phyloP scores from a whole-genome alignment of 2,329 filamentous ascomycete genomes.

The Fusarium nelsonii region DNA sequence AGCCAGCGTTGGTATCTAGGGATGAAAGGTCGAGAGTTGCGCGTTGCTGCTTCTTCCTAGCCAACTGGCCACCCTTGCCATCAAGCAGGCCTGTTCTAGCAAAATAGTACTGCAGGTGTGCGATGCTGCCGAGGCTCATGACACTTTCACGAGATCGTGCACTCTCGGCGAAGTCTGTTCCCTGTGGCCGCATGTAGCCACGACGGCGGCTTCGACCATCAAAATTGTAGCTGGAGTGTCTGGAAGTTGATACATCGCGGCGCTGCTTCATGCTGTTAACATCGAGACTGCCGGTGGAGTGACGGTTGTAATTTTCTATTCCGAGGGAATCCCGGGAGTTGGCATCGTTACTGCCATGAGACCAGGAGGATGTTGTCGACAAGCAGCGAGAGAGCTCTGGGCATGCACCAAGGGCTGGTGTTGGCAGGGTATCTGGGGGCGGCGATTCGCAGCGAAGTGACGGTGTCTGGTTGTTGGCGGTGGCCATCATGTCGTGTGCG shows the following conservation, averaged over 20 bases:
- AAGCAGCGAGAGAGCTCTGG: constrained; percentile 72
- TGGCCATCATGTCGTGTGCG: constrained; percentile 50
- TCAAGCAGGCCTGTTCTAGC: constrained; percentile 93
- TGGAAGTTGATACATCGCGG: constrained; percentile 51
- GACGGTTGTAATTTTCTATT: constrained; percentile 64
- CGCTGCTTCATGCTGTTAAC: constrained; percentile 67
- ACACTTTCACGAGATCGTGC: constrained; percentile 93
- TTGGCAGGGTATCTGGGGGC: constrained; percentile 72
- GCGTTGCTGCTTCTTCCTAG: constrained; percentile 75
- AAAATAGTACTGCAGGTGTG: constrained; percentile 98
- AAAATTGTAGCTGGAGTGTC: constrained; percentile 62
- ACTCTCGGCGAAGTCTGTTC: constrained; percentile 89
- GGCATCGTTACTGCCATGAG: constrained; percentile 63
- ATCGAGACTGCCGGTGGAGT: constrained; percentile 71
- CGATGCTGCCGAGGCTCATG: constrained; percentile 95
- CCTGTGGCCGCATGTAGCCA: constrained; percentile 89
- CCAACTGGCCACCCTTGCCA: constrained; percentile 88
- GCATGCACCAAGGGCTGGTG: constrained; percentile 70
- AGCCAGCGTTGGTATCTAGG: constrained; percentile 54
- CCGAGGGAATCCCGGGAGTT: constrained; percentile 67
- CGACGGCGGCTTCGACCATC: constrained; percentile 67
- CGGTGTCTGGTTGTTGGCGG: constrained; percentile 50
- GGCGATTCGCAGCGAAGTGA: constrained; percentile 68
- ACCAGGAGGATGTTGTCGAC: constrained; percentile 72
- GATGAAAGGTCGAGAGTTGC: constrained; percentile 69